Evolutionary conservation across 2,329 filamentous ascomycete genomes (phyloP), one percentile per base, ranked within the genome.

Genomic region (Cryphonectria naterciae): DNA sequence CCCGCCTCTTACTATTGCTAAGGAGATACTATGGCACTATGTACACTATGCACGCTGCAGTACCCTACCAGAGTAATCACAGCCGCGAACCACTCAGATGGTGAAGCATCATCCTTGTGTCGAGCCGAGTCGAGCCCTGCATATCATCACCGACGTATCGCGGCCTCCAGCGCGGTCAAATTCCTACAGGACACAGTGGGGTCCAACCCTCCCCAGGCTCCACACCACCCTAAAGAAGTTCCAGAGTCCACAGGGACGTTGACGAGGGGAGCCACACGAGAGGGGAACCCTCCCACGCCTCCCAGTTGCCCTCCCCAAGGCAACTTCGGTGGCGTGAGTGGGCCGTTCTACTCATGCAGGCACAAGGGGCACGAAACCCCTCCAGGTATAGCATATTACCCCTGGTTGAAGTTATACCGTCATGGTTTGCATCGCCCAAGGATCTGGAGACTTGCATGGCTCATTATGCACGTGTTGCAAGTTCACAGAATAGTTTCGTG

Each of bases 291-390:
- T 46, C 43, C 43, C 28, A 32, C 39, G 32, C 56, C 56, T 46
- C 43, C 43, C 28, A 32, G 28, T 32, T 32, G 28, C 41, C 13
- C 41, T 15, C 4, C 41, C 46, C 46, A 11, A 17, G 13, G 41
- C 17, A 58, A 13, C 54, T 15, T 58, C 5, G 54, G 54, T 32
- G 58, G 32, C 58, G 17, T n/a, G 58, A 61, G 58, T 61, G 58
- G 58, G 35, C 2, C 58, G 5, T 22, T 39, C 32, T 61, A 61
- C 22, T 39, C 22, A 22, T 61, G 58, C 58, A 61, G 58, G 58
- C 58, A 39, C 58, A 37, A 61, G 58, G 58, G 58, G 58, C 58
- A 22, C 58, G 58, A 61, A 61, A 37, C 58, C 58, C 58, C 58
- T 39, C 32, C 32, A 37, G 58, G 32, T 22, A 39, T 61, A 37